A percentile compares a stretch with the other conserved stretches of the same genome.
phyloP scores from a whole-genome alignment of 495 filamentous ascomycete genomes.

The Penicillium steckii region DNA sequence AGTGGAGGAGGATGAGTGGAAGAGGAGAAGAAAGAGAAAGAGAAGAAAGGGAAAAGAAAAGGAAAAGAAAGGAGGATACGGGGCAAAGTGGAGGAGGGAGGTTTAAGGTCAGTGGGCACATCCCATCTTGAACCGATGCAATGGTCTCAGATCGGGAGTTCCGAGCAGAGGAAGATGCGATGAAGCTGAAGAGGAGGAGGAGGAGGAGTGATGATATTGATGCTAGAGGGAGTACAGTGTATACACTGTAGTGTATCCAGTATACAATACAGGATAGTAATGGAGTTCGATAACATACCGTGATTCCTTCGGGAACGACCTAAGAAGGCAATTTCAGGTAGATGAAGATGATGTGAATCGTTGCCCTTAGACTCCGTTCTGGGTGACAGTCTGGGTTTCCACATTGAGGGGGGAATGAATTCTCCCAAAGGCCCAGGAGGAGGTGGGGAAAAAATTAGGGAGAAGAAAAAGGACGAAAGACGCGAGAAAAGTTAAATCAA shows the following conservation, averaged over 20 bases:
- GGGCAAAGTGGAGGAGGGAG: slow-evolving; percentile 3
- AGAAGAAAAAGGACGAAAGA: slow-evolving; percentile 10
- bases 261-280: not conserved
- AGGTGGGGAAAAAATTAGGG: slow-evolving; percentile 14
- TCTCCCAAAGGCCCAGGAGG: slow-evolving; percentile 17
- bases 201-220: not conserved
- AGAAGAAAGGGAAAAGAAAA: slow-evolving; percentile 2
- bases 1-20: not conserved
- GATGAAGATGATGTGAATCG: slow-evolving; percentile 31
- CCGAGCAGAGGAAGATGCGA: too few relatives aligned
- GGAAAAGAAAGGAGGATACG: slow-evolving; percentile 3
- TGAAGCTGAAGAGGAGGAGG: not conserved
- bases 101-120: slow-evolving; percentile 5
- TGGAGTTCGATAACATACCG: slow-evolving; percentile 25
- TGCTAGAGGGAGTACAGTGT: too few relatives aligned
- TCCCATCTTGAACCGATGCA: slow-evolving; percentile 19
- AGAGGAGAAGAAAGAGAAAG: too few relatives aligned
- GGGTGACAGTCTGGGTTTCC: slow-evolving; percentile 46
- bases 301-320: slow-evolving; percentile 42
- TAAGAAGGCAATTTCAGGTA: slow-evolving; percentile 39
- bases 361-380: slow-evolving; percentile 44
- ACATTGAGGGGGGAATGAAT: slow-evolving; percentile 41
- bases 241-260: too few relatives aligned
- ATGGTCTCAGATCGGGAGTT: slow-evolving; percentile 14
- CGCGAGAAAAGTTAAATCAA: slow-evolving; percentile 16